A percentile compares a stretch with the other conserved stretches of the same genome.
Conservation (phyloP, 305 asterid species). For the Lippia alba region DNA sequence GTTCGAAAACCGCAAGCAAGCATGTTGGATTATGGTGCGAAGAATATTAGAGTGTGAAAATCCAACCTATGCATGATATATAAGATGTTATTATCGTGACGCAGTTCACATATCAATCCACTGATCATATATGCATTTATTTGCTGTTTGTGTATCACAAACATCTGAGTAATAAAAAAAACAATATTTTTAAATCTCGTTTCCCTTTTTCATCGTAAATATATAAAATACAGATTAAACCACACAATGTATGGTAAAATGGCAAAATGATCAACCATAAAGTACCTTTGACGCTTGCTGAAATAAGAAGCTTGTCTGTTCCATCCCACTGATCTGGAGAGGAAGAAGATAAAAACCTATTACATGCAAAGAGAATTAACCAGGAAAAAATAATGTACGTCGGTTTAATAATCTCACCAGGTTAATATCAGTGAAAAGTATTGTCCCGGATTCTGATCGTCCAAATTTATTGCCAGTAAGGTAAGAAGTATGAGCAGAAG, state of each 20-base stretch:
- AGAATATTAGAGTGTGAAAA: constrained; percentile 92
- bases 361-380: constrained; percentile 31
- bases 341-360: constrained; percentile 21
- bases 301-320: constrained; percentile 93
- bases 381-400: constrained; percentile 26
- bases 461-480: constrained; percentile 66
- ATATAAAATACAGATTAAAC: background rate
- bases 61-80: constrained; percentile 66
- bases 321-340: constrained; percentile 92
- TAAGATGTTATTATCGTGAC: constrained; percentile 24
- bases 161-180: no score
- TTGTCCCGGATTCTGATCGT: constrained; percentile 63
- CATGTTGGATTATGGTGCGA: constrained; percentile 75
- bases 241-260: no score
- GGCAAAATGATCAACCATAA: background rate
- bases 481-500: constrained; percentile 55
- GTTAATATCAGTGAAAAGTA: constrained; percentile 86
- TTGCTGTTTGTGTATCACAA: constrained; percentile 7
- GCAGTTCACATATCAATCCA: background rate
- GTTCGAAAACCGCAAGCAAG: constrained; percentile 83
- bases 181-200: background rate
- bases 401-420: constrained; percentile 59
- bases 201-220: no score
- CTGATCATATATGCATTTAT: background rate
- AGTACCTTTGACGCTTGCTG: constrained; percentile 95